These are phyloP conservation scores for Zizania latifolia DNA, from an alignment of 176 grass and related monocot species.

Conservation along the genomic window DNA sequence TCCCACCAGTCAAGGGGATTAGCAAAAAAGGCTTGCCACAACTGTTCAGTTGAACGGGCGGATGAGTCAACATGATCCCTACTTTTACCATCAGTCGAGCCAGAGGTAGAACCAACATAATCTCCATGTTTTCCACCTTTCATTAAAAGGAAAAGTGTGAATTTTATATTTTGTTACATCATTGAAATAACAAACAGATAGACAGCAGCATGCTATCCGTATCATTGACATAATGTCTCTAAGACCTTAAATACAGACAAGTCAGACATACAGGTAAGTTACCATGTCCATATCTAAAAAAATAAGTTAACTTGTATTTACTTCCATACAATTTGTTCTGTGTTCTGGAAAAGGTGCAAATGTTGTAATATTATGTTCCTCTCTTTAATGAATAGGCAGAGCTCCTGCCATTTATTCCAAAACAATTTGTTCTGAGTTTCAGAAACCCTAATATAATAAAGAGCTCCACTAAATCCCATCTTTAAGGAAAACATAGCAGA, in stretches of 20 bases:
- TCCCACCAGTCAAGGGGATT: slow-evolving; percentile 98
- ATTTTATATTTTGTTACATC: neutral
- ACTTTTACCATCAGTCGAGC: slow-evolving; percentile 29
- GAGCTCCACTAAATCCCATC: neutral
- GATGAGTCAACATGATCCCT: slow-evolving; percentile 27
- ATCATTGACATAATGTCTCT: neutral
- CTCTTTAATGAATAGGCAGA: too few species aligned
- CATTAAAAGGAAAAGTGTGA: slow-evolving; percentile 23
- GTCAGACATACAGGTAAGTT: too few species aligned
- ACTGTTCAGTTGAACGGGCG: slow-evolving; percentile 56
- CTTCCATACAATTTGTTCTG: neutral
- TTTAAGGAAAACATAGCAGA: neutral
- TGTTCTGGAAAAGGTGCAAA: neutral
- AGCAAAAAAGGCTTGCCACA: slow-evolving; percentile 95
- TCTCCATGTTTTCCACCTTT: slow-evolving; percentile 31
- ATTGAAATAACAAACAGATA: slow-evolving; percentile 28
- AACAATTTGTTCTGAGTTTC: neutral
- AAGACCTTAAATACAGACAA: neutral
- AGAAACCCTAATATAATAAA: neutral
- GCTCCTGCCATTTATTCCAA: too few species aligned
- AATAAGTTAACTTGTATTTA: neutral
- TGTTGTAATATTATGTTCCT: too few species aligned
- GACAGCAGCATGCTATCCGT: neutral
- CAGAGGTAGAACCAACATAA: slow-evolving; percentile 32
- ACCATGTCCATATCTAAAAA: too few species aligned